Evolutionary conservation across 225 moss, liverwort and hornwort species (phyloP), one percentile per base, ranked within the genome.

Genomic region (Polytrichum commune): DNA sequence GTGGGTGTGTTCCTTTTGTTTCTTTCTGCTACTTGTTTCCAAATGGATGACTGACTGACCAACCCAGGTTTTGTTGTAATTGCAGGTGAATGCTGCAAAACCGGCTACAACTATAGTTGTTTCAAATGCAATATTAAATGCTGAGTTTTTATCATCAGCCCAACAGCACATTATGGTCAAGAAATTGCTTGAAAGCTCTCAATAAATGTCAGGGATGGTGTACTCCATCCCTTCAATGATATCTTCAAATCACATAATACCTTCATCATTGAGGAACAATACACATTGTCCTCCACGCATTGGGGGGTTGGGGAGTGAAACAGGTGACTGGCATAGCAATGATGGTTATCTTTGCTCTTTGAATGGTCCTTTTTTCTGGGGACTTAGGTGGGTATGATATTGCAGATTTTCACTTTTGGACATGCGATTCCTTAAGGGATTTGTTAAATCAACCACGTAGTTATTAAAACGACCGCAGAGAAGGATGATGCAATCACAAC

Each of bases 121-220:
- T 4, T 87, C 92, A 54, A 93, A 97, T 66, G 96, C 91, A n/a
- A 90, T 97, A 70, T 80, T 84, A 24, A 89, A 79, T 33, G 72
- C 86, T 1, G 96, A 94, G 76, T 88, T 82, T 76, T 76, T 93
- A 46, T 91, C 92, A 73, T 73, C 88, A 35, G 68, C 74, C 53
- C 92, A 97, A 73, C 94, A 97, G 32, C 85, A 74, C 1, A 78
- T 88, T n/a, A 82, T 94, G 89, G 90, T 81, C 8, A 63, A 78
- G 68, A 91, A 82, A 69, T 58, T 94, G 13, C 72, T 87, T 3
- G 77, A 86, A 68, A 75, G 71, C 58, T 70, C 46, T 63, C 76
- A 72, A 66, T 77, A 54, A 71, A 58, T 58, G 58, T 58, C 7
- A n/a, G n/a, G 22, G 20, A 6, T 58, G 22, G 24, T 58, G 22